A percentile compares a stretch with the other conserved stretches of the same genome.
Evolutionary conservation across 805 yeast species (phyloP).

Genomic region (Starmera caribaea): DNA sequence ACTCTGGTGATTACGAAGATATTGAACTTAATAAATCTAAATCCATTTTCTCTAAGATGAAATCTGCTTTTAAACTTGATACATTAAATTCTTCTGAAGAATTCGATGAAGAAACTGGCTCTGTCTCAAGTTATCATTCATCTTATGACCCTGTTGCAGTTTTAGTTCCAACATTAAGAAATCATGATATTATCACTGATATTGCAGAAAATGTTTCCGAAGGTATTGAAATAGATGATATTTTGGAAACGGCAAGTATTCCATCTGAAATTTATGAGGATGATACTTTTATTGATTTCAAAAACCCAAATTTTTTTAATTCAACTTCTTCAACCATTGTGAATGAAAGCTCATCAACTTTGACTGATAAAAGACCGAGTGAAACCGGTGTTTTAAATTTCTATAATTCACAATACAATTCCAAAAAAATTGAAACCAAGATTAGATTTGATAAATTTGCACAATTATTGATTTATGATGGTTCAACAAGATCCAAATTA

Average conservation of each 20-base stretch:
- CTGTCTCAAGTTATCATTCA: constrained; percentile 2
- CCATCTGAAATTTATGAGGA: constrained; percentile 1
- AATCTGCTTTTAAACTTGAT: constrained; percentile 4
- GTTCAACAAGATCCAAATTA: constrained; percentile 11
- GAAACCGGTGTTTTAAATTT: no score
- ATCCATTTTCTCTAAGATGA: constrained; percentile 7
- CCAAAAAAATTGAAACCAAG: constrained; percentile 1
- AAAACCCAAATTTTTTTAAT: constrained; percentile 3
- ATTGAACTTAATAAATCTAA: constrained; percentile 1
- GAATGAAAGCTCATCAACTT: background rate
- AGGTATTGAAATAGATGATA: constrained; percentile 6
- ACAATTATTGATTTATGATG: constrained; percentile 18
- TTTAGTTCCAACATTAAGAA: constrained; percentile 9
- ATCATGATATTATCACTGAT: constrained; percentile 3
- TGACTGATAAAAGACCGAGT: background rate
- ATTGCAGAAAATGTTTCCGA: constrained; percentile 6
- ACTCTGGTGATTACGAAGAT: background rate
- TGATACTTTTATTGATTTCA: constrained; percentile 8
- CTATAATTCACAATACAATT: background rate
- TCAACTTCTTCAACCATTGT: background rate
- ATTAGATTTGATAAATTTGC: constrained; percentile 21
- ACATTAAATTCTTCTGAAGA: no score
- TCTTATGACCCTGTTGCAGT: constrained; percentile 9
- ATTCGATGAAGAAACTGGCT: background rate
- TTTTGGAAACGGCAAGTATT: constrained; percentile 6